phyloP scores from a whole-genome alignment of 441 rosid genomes.

The Sinapis alba region DNA sequence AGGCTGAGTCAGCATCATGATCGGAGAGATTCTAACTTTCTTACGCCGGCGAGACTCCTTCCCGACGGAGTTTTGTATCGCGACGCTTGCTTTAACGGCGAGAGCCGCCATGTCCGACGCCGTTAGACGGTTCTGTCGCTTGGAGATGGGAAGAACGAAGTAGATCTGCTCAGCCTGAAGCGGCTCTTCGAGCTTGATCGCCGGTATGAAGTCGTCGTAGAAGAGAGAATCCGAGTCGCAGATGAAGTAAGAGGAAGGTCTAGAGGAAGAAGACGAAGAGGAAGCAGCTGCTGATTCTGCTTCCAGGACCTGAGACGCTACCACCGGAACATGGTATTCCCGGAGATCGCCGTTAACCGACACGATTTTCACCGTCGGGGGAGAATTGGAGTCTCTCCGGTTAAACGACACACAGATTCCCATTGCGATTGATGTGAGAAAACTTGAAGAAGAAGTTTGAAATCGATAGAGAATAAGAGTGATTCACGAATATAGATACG shows the following conservation, averaged over 20 bases:
- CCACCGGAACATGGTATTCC: constrained; percentile 49
- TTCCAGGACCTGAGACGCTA: constrained; percentile 51
- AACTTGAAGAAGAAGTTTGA: not conserved
- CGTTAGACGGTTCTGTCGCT: constrained; percentile 48
- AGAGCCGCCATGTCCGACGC: constrained; percentile 78
- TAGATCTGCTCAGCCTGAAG: constrained; percentile 58
- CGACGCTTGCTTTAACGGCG: constrained; percentile 74
- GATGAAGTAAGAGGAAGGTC: constrained; percentile 43
- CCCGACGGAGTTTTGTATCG: constrained; percentile 46
- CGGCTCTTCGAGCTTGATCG: constrained; percentile 35
- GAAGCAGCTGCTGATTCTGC: constrained; percentile 42
- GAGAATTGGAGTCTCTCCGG: constrained; percentile 10
- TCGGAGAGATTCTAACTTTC: constrained; percentile 51
- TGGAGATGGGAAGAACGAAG: constrained; percentile 59
- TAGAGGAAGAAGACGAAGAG: constrained; percentile 29
- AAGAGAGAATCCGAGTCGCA: constrained; percentile 58
- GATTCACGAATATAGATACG: constrained; percentile 5
- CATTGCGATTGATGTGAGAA: constrained; percentile 16
- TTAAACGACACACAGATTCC: constrained; percentile 35
- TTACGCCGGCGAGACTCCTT: constrained; percentile 35
- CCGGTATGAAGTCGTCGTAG: constrained; percentile 68
- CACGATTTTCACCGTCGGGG: constrained; percentile 52
- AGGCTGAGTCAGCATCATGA: constrained; percentile 26
- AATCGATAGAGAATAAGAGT: not conserved
- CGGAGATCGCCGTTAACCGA: constrained; percentile 56